Conservation (phyloP, 805 yeast genomes). For the Ogataea zsoltii region DNA sequence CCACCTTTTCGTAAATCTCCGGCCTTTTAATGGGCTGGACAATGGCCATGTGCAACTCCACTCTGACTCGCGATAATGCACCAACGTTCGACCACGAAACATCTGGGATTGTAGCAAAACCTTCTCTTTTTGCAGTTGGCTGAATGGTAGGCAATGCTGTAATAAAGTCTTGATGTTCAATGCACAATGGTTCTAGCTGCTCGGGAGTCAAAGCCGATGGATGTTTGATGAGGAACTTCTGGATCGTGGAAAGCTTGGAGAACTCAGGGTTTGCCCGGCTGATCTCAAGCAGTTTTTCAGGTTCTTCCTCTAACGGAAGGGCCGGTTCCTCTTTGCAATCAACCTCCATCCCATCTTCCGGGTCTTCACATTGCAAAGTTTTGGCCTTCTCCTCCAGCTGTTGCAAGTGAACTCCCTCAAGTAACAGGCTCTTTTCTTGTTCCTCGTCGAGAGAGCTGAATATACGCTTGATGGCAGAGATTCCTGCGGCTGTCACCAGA, state of each 20-base stretch:
- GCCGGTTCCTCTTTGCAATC: conserved; percentile 12
- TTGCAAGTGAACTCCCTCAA: conserved; percentile 16
- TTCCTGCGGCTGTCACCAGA: conserved; percentile 92
- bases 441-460: conserved; percentile 58
- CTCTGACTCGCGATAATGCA: conserved; percentile 75
- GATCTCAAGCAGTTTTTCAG: conserved; percentile 3
- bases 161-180: conserved; percentile 76
- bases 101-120: conserved; percentile 97
- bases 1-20: conserved; percentile 83
- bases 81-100: conserved; percentile 96
- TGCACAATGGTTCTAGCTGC: conserved; percentile 74
- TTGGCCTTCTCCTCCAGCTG: conserved; percentile 10
- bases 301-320: background rate
- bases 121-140: conserved; percentile 97
- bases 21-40: conserved; percentile 96
- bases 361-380: background rate
- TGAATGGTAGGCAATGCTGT: conserved; percentile 89
- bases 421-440: conserved; percentile 32
- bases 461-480: conserved; percentile 88
- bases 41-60: conserved; percentile 94
- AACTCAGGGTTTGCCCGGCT: conserved; percentile 8
- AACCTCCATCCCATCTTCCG: conserved; percentile 27
- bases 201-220: conserved; percentile 78
- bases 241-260: conserved; percentile 55
- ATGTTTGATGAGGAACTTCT: conserved; percentile 67